A percentile compares a stretch with the other conserved stretches of the same genome.
These are phyloP conservation scores for Chrysopogon serrulatus DNA, from an alignment of 176 grass and related monocot genomes.

Conservation along the genomic window DNA sequence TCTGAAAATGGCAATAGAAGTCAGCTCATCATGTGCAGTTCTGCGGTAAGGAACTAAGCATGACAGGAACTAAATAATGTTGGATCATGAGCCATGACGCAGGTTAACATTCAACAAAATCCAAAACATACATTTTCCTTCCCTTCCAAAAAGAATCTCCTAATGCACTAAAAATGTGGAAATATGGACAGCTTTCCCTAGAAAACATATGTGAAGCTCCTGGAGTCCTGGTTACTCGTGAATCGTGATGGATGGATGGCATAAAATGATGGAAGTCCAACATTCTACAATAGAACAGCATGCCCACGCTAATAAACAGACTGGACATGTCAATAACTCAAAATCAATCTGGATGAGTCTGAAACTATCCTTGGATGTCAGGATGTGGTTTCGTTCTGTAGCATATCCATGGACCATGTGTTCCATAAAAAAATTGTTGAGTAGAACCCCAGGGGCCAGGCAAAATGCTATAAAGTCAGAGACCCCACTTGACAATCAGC, in stretches of 20 bases:
- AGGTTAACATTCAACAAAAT: background rate
- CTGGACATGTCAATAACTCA: background rate
- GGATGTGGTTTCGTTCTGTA: conserved; percentile 1
- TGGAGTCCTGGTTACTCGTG: background rate
- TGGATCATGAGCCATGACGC: background rate
- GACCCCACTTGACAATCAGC: background rate
- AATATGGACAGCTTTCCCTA: background rate
- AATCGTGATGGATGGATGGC: background rate
- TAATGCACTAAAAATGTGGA: background rate
- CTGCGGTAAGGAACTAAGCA: background rate
- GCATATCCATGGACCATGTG: conserved; percentile 14
- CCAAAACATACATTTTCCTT: background rate
- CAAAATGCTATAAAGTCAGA: conserved; percentile 14
- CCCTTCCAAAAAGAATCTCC: background rate
- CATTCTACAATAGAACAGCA: conserved; percentile 14
- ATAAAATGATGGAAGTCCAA: background rate
- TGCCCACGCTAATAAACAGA: background rate
- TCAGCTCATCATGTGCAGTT: conserved; percentile 1
- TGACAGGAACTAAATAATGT: background rate
- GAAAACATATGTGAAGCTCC: background rate
- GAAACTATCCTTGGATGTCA: background rate
- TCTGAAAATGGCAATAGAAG: conserved; percentile 46
- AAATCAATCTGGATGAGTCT: conserved; percentile 1
- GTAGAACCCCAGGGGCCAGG: conserved; percentile 8
- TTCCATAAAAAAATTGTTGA: conserved; percentile 7